Evolutionary conservation across 345 rosid genomes (phyloP).

Genomic region (Odontarrhena argentea): DNA sequence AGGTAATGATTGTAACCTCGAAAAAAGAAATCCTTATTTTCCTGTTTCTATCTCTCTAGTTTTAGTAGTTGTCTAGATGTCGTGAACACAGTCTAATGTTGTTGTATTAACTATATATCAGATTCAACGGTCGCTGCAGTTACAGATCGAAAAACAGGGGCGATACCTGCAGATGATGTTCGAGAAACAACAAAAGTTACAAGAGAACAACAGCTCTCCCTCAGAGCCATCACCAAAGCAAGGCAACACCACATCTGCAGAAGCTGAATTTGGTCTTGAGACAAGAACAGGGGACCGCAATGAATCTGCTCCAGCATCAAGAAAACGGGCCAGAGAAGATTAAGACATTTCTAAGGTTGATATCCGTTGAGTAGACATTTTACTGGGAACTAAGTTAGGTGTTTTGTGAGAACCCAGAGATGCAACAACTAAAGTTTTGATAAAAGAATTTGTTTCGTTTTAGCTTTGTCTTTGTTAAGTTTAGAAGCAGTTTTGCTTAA

Average conservation of each 20-base stretch:
- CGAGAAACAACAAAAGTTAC: slow-evolving; percentile 62
- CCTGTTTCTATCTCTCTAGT: background rate
- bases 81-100: slow-evolving; percentile 14
- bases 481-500: slow-evolving; percentile 18
- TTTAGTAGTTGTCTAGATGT: background rate
- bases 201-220: slow-evolving; percentile 43
- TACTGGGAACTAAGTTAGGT: slow-evolving; percentile 23
- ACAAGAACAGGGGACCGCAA: slow-evolving; percentile 1
- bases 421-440: slow-evolving; percentile 26
- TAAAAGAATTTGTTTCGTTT: slow-evolving; percentile 13
- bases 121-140: slow-evolving; percentile 41
- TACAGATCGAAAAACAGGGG: slow-evolving; percentile 43
- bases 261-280: slow-evolving; percentile 1
- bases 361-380: background rate
- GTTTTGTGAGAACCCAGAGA: slow-evolving; percentile 17
- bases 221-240: slow-evolving; percentile 35
- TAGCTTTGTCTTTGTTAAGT: slow-evolving; percentile 7
- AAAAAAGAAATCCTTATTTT: background rate
- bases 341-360: slow-evolving; percentile 18
- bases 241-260: slow-evolving; percentile 16
- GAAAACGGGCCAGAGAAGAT: slow-evolving; percentile 48
- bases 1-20: slow-evolving; percentile 50
- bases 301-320: slow-evolving; percentile 27
- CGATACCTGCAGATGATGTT: slow-evolving; percentile 53
- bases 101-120: slow-evolving; percentile 1